phyloP scores from a whole-genome alignment of 192 early-diverging fungal genomes.

The Podila clonocystis region DNA sequence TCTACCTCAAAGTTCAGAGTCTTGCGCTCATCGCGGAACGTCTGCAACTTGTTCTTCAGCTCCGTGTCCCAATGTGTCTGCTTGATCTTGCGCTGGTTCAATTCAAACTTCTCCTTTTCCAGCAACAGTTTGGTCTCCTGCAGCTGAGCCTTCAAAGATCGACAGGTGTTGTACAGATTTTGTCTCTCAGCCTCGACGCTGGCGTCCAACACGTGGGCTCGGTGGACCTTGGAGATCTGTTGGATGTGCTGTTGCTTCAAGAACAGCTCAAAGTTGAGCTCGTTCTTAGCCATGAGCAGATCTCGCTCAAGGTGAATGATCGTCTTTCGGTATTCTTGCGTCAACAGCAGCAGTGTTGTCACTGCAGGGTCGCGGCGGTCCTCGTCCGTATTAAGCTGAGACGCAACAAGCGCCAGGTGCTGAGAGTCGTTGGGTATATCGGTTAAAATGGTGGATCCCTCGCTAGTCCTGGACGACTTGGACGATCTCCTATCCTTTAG shows the following conservation, averaged over 20 bases:
- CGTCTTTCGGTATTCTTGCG: slow-evolving; percentile 35
- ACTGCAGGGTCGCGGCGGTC: background rate
- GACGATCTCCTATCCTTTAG: slow-evolving; percentile 4
- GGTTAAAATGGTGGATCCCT: background rate
- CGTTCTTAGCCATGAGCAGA: slow-evolving; percentile 62
- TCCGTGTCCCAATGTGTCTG: slow-evolving; percentile 68
- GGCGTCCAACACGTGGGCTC: slow-evolving; percentile 64
- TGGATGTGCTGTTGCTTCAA: slow-evolving; percentile 70
- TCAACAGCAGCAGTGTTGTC: slow-evolving; percentile 2
- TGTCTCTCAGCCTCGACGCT: slow-evolving; percentile 64
- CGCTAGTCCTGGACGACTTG: background rate
- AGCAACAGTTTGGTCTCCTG: slow-evolving; percentile 50
- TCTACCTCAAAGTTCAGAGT: slow-evolving; percentile 56
- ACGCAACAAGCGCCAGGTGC: background rate
- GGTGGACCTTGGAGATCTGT: slow-evolving; percentile 65
- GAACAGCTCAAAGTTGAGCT: slow-evolving; percentile 70
- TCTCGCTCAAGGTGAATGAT: slow-evolving; percentile 60
- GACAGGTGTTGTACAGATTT: slow-evolving; percentile 59
- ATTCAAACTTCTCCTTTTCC: slow-evolving; percentile 59
- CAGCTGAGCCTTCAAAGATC: slow-evolving; percentile 57
- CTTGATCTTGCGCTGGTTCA: slow-evolving; percentile 55
- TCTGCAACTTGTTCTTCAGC: slow-evolving; percentile 55
- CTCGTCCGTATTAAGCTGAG: background rate
- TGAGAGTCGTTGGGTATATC: background rate
- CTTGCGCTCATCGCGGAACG: slow-evolving; percentile 59